These are phyloP conservation scores for Solanum hybrid DNA, from an alignment of 305 asterid species.

Conservation along the genomic window DNA sequence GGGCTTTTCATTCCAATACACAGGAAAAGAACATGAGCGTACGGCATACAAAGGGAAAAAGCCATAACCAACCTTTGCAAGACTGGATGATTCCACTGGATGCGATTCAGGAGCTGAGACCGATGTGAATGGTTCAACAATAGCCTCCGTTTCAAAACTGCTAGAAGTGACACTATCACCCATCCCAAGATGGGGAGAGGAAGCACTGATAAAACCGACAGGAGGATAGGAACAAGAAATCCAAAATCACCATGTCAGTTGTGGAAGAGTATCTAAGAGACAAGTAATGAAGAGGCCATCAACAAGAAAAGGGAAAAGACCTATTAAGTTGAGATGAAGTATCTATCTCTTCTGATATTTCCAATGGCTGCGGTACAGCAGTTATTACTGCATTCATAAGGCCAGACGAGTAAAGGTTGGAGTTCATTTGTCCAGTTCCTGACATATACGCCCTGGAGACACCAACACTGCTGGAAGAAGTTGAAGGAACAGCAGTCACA, in stretches of 20 bases:
- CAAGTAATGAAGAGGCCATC: not conserved
- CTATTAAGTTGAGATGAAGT: conserved; percentile 52
- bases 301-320: conserved; percentile 23
- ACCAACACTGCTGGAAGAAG: conserved; percentile 45
- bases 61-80: conserved; percentile 50
- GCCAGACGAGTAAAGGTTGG: conserved; percentile 53
- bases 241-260: not conserved
- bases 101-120: conserved; percentile 49
- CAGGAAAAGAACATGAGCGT: not conserved
- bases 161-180: conserved; percentile 41
- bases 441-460: conserved; percentile 49
- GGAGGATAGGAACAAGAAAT: not conserved
- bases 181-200: conserved; percentile 44
- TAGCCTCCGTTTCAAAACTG: conserved; percentile 45
- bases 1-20: not conserved
- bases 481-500: conserved; percentile 59
- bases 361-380: conserved; percentile 53
- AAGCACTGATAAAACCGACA: conserved; percentile 30
- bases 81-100: conserved; percentile 39
- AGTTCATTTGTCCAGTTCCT: conserved; percentile 47
- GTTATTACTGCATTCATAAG: conserved; percentile 45
- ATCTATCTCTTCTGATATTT: conserved; percentile 58
- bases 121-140: conserved; percentile 39
- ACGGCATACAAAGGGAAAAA: not conserved
- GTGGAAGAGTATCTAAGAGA: not conserved